Percentiles rank a stretch among this genome's conserved stretches.
phyloP scores from a whole-genome alignment of 225 moss, liverwort and hornwort species.

The Sphagnum contortum region DNA sequence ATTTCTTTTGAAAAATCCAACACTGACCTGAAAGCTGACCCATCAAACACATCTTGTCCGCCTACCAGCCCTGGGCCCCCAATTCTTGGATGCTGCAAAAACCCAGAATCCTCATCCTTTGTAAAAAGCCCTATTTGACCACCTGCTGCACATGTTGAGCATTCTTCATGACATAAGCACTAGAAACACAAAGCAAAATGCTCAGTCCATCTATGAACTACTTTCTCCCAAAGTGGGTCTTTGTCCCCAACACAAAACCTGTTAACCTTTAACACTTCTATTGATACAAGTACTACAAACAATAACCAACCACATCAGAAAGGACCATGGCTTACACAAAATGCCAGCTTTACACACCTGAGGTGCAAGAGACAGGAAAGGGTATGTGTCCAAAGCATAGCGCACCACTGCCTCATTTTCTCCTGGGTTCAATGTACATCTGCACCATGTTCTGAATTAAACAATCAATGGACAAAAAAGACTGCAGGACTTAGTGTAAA shows the following conservation, averaged over 20 bases:
- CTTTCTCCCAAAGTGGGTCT: too few species aligned
- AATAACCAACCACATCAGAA: too few species aligned
- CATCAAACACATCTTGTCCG: slow-evolving; percentile 78
- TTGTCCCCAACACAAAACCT: too few species aligned
- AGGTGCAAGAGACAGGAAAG: slow-evolving; percentile 66
- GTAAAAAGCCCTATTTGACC: neutral
- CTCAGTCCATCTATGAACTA: too few species aligned
- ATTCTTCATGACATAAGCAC: too few species aligned
- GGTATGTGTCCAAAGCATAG: slow-evolving; percentile 79
- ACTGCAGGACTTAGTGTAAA: neutral
- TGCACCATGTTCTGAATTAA: slow-evolving; percentile 10
- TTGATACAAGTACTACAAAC: too few species aligned
- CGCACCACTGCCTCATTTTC: slow-evolving; percentile 96
- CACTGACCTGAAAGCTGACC: slow-evolving; percentile 66
- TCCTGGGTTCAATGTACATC: slow-evolving; percentile 95
- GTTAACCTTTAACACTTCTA: too few species aligned
- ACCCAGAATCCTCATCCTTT: neutral
- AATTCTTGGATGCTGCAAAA: slow-evolving; percentile 60
- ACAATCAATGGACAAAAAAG: neutral
- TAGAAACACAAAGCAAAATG: too few species aligned
- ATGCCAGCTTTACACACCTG: slow-evolving; percentile 33
- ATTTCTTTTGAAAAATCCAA: neutral
- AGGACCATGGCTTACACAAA: too few species aligned
- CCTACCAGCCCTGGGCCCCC: slow-evolving; percentile 92
- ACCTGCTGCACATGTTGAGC: neutral